phyloP scores from a whole-genome alignment of 75 land plant species.

The Sequoiadendron giganteum region DNA sequence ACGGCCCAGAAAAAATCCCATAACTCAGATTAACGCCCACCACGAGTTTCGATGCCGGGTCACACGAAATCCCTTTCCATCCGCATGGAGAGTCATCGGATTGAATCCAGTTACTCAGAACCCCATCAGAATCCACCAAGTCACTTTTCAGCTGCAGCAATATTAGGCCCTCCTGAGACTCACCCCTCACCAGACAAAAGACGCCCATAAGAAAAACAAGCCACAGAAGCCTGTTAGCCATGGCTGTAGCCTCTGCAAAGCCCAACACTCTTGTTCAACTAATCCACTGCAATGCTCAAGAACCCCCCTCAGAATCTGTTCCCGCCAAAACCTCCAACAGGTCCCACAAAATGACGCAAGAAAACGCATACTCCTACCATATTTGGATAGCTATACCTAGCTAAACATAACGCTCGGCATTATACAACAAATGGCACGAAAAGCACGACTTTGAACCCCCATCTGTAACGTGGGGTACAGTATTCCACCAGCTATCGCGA shows the following conservation, averaged over 20 bases:
- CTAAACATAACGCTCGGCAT: too few relatives aligned
- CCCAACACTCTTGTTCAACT: too few relatives aligned
- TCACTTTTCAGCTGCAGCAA: constrained; percentile 28
- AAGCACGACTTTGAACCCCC: too few relatives aligned
- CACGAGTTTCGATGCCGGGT: constrained; percentile 4
- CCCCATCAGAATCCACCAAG: constrained; percentile 27
- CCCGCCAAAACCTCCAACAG: too few relatives aligned
- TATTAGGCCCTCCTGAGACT: constrained; percentile 49
- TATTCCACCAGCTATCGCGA: too few relatives aligned
- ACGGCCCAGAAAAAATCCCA: constrained; percentile 6
- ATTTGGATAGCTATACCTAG: too few relatives aligned
- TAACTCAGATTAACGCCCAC: constrained; percentile 23
- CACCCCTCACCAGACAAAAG: background rate
- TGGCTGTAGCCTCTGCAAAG: background rate
- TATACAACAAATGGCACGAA: too few relatives aligned
- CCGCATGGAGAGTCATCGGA: constrained; percentile 19
- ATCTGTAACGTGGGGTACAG: too few relatives aligned
- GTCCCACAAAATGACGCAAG: too few relatives aligned
- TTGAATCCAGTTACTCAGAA: constrained; percentile 39
- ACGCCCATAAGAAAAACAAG: background rate
- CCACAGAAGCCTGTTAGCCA: background rate
- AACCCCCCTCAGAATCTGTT: too few relatives aligned
- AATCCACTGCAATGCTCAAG: too few relatives aligned
- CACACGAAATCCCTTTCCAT: constrained; percentile 35
- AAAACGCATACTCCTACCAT: too few relatives aligned